Evolutionary conservation across 2,329 filamentous ascomycete genomes (phyloP), one percentile per base, ranked within the genome.

Genomic region (Beauveria sp.): DNA sequence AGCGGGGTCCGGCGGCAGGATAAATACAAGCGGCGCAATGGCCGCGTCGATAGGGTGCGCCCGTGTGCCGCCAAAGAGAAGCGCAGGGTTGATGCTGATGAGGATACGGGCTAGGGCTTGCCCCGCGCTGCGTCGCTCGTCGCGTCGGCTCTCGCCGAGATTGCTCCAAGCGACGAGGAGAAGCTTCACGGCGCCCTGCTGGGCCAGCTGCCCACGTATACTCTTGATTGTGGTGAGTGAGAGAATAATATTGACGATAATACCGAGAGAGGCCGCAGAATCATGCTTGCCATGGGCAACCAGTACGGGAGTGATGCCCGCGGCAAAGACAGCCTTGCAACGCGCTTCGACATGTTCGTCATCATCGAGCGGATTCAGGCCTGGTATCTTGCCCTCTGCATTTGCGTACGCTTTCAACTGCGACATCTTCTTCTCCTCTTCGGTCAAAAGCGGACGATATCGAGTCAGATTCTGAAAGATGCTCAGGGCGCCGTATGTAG

Each of bases 381-480:
- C 77, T 0, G 79, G 72, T n/a, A 83, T 71, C 64, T 84, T 83
- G 69, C 91, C 92, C 5, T 87, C 87, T 0, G 91, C 89, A 70
- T 96, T 91, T 16, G 95, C 95, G 69, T 98, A 99, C 2, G 92
- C 91, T 77, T 96, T 97, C 50, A 99, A 83, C 72, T 99, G 90
- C 6, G 84, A 84, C 77, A 99, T 91, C 70, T 90, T 91, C 77
- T 93, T 95, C 69, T 97, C 89, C 74, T 99, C 95, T 65, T 97
- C 93, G 0, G 91, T 88, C 46, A 93, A 80, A 8, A 80, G 79
- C 7, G 92, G 92, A 46, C 85, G 82, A 71, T 96, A 98, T 34
- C 84, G 81, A 16, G 91, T 96, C 57, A 99, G 78, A 70, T 98
- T 97, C 60, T 86, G 80, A 66, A 98, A 83, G 60, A 97, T 89